These are phyloP conservation scores for Neopestalotiopsis sp. DNA, from an alignment of 2,329 filamentous ascomycete genomes.

Conservation along the genomic window DNA sequence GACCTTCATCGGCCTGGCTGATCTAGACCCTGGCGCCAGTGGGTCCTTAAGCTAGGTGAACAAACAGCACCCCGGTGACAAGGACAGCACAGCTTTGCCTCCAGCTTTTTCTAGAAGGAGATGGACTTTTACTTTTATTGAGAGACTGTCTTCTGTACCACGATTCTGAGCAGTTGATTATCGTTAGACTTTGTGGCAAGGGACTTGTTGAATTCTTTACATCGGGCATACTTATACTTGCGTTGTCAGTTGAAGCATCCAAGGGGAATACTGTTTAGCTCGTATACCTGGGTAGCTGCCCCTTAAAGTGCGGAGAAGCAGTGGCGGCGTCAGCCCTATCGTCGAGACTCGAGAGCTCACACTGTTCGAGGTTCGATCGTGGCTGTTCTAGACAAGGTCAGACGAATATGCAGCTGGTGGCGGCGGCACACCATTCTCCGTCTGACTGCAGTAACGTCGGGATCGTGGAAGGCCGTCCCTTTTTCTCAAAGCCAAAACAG, in stretches of 20 bases:
- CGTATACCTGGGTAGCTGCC: not conserved
- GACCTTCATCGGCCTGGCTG: conserved; percentile 6
- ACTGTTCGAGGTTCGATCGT: not conserved
- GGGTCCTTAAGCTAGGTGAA: not conserved
- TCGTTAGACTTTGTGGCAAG: too few species aligned
- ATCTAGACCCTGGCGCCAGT: conserved; percentile 12
- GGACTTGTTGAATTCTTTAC: too few species aligned
- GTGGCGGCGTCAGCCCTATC: conserved; percentile 1
- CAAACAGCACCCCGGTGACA: conserved; percentile 3
- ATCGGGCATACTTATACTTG: too few species aligned
- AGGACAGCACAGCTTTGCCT: not conserved
- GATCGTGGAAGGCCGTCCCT: not conserved
- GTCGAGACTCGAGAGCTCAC: not conserved
- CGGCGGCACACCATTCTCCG: not conserved
- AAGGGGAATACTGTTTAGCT: not conserved
- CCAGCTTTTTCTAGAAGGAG: conserved; percentile 1
- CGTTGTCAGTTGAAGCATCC: not conserved
- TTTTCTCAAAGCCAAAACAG: too few species aligned
- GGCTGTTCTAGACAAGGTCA: not conserved
- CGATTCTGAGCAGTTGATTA: too few species aligned
- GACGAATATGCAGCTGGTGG: not conserved
- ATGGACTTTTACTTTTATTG: not conserved
- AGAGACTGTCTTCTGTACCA: not conserved
- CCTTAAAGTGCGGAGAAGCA: not conserved
- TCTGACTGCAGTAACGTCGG: not conserved